Conservation (phyloP, 495 filamentous ascomycete genomes). For the Aspergillus leporis region DNA sequence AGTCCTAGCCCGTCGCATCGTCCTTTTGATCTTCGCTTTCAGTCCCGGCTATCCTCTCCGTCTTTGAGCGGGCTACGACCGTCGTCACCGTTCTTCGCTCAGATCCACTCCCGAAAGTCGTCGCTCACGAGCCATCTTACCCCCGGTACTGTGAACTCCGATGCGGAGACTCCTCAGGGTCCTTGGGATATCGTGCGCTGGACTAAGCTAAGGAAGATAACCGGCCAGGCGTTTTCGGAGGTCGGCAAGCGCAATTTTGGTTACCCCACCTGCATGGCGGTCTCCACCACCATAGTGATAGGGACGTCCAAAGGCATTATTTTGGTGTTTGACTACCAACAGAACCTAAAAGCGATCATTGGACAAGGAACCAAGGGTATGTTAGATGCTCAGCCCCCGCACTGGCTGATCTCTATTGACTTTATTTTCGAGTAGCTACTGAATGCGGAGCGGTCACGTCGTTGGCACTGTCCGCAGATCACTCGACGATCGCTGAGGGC, state of each 20-base stretch:
- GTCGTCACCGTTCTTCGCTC: constrained; percentile 77
- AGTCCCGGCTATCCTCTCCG: constrained; percentile 74
- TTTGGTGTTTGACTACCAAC: constrained; percentile 94
- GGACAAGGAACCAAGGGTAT: constrained; percentile 91
- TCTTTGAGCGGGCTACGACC: constrained; percentile 61
- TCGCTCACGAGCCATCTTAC: constrained; percentile 62
- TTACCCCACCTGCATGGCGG: constrained; percentile 82
- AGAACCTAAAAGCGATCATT: constrained; percentile 89
- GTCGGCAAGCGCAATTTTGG: constrained; percentile 91
- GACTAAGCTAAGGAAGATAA: constrained; percentile 90
- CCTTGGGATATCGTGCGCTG: constrained; percentile 97
- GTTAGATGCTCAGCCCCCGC: constrained; percentile 12
- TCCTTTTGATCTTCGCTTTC: constrained; percentile 93
- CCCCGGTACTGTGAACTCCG: constrained; percentile 52
- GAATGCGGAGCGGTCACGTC: constrained; percentile 88
- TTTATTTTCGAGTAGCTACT: constrained; percentile 56
- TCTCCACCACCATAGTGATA: constrained; percentile 85
- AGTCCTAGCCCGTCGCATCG: constrained; percentile 78
- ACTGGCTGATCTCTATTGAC: neutral
- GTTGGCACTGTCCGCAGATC: constrained; percentile 88
- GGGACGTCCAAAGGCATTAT: constrained; percentile 94
- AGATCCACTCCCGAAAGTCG: constrained; percentile 72
- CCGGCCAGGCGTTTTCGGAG: constrained; percentile 91
- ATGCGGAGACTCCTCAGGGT: constrained; percentile 62
- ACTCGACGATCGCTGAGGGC: constrained; percentile 85